These are phyloP conservation scores for Salix dunnii DNA, from an alignment of 345 rosid genomes.

Conservation along the genomic window DNA sequence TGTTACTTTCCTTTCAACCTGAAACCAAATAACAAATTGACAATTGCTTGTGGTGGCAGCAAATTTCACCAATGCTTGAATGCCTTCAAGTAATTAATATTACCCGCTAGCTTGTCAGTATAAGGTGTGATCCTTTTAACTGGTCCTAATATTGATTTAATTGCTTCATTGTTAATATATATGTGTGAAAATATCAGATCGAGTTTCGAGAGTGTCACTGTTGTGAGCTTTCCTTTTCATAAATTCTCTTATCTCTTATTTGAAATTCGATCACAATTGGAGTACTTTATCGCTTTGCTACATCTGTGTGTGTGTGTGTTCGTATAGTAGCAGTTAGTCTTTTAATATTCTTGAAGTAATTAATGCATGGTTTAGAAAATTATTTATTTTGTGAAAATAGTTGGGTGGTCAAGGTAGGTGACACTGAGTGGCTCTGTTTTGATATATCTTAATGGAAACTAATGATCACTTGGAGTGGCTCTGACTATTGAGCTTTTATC, in stretches of 20 bases:
- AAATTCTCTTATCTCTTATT: background rate
- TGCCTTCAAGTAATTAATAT: background rate
- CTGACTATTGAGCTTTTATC: background rate
- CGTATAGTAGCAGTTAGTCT: background rate
- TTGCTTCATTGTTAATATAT: background rate
- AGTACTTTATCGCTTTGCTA: background rate
- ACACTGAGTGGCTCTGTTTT: background rate
- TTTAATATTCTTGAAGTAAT: background rate
- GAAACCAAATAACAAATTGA: background rate
- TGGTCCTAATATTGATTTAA: background rate
- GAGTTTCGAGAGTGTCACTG: background rate
- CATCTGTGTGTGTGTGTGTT: background rate
- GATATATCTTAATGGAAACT: background rate
- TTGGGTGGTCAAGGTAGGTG: background rate
- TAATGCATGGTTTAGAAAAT: background rate
- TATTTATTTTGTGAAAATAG: background rate
- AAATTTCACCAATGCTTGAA: background rate
- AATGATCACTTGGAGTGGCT: background rate
- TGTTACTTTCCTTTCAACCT: background rate
- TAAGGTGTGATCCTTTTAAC: background rate
- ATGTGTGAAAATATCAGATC: background rate
- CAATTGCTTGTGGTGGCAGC: background rate
- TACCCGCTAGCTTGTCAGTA: background rate
- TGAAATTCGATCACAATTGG: background rate
- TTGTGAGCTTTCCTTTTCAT: background rate